Evolutionary conservation across 768 basidiomycete genomes (phyloP).

Genomic region (Inosperma sp.): DNA sequence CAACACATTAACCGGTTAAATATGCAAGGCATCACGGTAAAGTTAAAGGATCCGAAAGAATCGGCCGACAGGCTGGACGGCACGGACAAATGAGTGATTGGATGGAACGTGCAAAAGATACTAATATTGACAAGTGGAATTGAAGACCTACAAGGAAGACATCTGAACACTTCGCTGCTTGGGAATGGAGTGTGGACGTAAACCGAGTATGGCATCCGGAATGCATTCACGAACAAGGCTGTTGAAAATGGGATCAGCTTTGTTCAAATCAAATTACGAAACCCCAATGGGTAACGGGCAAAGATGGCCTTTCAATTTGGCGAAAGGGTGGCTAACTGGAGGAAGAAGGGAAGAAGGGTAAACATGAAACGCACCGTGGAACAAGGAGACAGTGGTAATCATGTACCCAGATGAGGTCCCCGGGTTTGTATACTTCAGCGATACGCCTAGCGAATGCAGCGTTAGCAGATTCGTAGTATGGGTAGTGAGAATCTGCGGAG

Average conservation of each 20-base stretch:
- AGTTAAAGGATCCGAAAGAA: too few relatives aligned
- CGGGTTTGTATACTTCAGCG: slow-evolving; percentile 71
- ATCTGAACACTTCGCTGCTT: slow-evolving; percentile 92
- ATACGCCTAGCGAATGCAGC: slow-evolving; percentile 72
- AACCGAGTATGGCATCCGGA: slow-evolving; percentile 68
- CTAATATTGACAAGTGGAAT: too few relatives aligned
- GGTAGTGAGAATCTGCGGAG: slow-evolving; percentile 80
- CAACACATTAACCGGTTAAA: too few relatives aligned
- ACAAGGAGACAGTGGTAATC: slow-evolving; percentile 96
- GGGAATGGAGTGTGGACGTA: slow-evolving; percentile 98
- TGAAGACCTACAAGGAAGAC: slow-evolving; percentile 70
- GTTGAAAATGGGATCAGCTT: background rate
- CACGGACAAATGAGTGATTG: too few relatives aligned
- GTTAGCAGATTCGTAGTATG: slow-evolving; percentile 78
- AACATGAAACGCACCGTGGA: slow-evolving; percentile 44
- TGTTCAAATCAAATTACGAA: background rate
- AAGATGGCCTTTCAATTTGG: too few relatives aligned
- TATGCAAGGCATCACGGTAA: too few relatives aligned
- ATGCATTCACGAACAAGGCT: slow-evolving; percentile 71
- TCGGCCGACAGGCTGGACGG: too few relatives aligned
- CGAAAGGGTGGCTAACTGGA: slow-evolving; percentile 4
- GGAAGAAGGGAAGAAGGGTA: background rate
- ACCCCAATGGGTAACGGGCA: slow-evolving; percentile 3
- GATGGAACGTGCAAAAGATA: too few relatives aligned
- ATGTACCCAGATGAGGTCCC: slow-evolving; percentile 93